Evolutionary conservation across 2,329 filamentous ascomycete genomes (phyloP), one percentile per base, ranked within the genome.

Genomic region (Diaporthe sp.): DNA sequence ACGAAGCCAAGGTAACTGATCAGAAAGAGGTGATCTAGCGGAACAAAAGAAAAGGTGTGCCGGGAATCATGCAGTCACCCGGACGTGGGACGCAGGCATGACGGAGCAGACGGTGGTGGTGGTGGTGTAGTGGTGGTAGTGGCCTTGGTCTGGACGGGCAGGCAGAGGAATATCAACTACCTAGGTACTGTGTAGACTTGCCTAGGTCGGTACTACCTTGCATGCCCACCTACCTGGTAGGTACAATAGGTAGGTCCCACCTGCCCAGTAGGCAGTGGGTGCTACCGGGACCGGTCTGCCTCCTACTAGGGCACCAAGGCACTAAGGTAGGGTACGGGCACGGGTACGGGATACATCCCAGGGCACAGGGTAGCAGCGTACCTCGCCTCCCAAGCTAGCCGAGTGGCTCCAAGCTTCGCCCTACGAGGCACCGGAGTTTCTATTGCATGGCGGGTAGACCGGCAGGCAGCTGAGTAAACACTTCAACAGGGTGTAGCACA

Each of bases 381-480:
- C 55, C 55, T 60, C 55, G 33, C 55, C 54, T 35, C 2, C 25
- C 25, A 30, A 28, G 64, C 45, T 54, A 54, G 64, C 30, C 64
- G 4, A 22, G 10, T 28, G 25, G 17, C 28, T 45, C 33, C 4
- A 40, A 40, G 33, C 35, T 38, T 22, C 47, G 42, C 45, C 45
- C 45, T 67, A 50, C 28, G 30, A 50, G 45, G 45, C 45, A 25
- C 10, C 47, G n/a, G 45, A 40, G 64, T n/a, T 8, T 13, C 40
- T 66, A 13, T 47, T 47, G 45, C 45, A 67, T 25, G 25, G 60
- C 25, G 30, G 8, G n/a, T 7, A 19, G 40, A 40, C 30, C 19
- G 61, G 64, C 45, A 50, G 64, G 64, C 45, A 67, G 64, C 45
- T 38, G 45, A 52, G 45, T 38, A 67, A n/a, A n/a, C n/a, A 50